Percentiles rank a stretch among this genome's conserved stretches.
Evolutionary conservation across 441 rosid species (phyloP).

Genomic region (Mallotus repandus): DNA sequence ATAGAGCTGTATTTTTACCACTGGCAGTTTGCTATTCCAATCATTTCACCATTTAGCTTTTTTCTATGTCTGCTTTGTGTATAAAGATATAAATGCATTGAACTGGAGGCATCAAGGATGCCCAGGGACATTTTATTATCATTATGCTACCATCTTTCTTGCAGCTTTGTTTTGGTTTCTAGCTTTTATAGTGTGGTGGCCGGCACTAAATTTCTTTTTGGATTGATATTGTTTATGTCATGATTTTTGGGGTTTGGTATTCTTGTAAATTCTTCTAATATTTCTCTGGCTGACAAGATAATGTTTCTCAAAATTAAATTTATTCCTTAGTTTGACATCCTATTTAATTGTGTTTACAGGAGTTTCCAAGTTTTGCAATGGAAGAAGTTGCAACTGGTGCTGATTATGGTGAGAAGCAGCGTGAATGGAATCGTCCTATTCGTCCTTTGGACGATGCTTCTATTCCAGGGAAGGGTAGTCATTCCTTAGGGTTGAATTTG

Average conservation of each 20-base stretch:
- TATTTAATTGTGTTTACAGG: conserved; percentile 37
- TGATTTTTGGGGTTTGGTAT: background rate
- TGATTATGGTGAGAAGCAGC: conserved; percentile 34
- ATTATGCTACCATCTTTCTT: background rate
- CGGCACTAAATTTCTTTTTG: background rate
- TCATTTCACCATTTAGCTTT: too few relatives aligned
- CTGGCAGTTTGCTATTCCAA: too few relatives aligned
- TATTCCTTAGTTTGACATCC: conserved; percentile 4
- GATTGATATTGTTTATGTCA: background rate
- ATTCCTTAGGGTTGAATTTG: conserved; percentile 37
- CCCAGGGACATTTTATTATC: background rate
- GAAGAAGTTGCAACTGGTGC: conserved; percentile 31
- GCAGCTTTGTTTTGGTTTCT: background rate
- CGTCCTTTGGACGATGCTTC: conserved; percentile 18
- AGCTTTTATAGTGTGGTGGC: background rate
- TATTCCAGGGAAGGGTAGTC: conserved; percentile 25
- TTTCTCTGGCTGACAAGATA: background rate
- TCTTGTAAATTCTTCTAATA: background rate
- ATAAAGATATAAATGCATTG: too few relatives aligned
- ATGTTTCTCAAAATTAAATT: background rate
- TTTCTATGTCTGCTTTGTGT: too few relatives aligned
- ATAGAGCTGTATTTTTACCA: too few relatives aligned
- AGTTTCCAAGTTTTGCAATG: conserved; percentile 28
- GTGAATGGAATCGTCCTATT: conserved; percentile 15
- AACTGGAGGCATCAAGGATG: background rate